Evolutionary conservation across 108 stramenopile species (phyloP).

Genomic region (Cyclotella baltica): DNA sequence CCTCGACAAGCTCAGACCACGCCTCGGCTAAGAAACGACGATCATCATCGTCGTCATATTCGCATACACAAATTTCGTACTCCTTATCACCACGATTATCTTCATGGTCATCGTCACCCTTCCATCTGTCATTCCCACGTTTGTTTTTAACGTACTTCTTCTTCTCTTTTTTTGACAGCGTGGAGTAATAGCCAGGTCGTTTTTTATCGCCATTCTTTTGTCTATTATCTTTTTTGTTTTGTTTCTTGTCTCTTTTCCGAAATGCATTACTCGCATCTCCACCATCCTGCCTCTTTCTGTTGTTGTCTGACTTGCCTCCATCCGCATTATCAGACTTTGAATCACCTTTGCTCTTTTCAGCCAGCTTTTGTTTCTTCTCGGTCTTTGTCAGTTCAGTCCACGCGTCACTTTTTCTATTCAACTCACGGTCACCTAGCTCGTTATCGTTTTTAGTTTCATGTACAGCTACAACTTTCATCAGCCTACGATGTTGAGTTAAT

Average conservation of each 20-base stretch:
- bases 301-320: too few relatives aligned
- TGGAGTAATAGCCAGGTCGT: too few relatives aligned
- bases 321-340: too few relatives aligned
- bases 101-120: background rate
- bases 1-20: too few relatives aligned
- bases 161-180: conserved; percentile 2
- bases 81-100: conserved; percentile 2
- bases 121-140: background rate
- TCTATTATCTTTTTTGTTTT: too few relatives aligned
- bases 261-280: too few relatives aligned
- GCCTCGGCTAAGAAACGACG: conserved; percentile 1
- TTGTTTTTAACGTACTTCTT: background rate
- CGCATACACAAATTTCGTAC: background rate
- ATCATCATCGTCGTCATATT: background rate
- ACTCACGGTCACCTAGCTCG: too few relatives aligned
- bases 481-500: background rate
- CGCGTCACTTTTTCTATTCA: conserved; percentile 1
- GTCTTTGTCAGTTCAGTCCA: conserved; percentile 1
- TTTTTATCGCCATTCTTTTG: too few relatives aligned
- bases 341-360: too few relatives aligned
- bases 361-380: too few relatives aligned
- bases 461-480: background rate
- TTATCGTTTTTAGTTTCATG: background rate
- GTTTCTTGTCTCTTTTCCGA: too few relatives aligned
- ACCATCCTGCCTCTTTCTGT: too few relatives aligned